Conservation (phyloP, 2,329 filamentous ascomycete genomes). For the Cryphonectria carpinicola region DNA sequence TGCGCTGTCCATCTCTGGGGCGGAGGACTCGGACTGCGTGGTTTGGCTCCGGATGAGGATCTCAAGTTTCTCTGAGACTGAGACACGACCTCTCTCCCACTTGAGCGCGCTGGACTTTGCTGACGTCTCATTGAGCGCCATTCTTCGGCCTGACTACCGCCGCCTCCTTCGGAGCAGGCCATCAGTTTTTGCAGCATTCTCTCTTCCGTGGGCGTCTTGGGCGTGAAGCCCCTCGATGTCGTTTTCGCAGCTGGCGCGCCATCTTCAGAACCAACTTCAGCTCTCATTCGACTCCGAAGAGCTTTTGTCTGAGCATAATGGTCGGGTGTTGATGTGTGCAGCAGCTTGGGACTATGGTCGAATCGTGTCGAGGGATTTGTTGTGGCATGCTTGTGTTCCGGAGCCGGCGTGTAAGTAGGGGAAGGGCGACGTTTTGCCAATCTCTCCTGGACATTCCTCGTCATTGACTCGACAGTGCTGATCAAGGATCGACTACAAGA, state of each 20-base stretch:
- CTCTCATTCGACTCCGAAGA: conserved; percentile 21
- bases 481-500: not conserved
- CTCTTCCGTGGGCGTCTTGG: conserved; percentile 12
- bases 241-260: not conserved
- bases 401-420: conserved; percentile 6
- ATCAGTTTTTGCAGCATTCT: conserved; percentile 11
- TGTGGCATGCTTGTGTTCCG: conserved; percentile 3
- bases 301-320: not conserved
- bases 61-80: conserved; percentile 30
- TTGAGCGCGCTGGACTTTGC: not conserved
- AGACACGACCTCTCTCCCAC: conserved; percentile 5
- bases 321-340: not conserved
- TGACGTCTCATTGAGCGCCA: not conserved
- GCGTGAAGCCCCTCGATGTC: not conserved
- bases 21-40: conserved; percentile 28
- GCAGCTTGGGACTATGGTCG: not conserved
- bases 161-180: conserved; percentile 8
- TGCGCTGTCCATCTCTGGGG: conserved; percentile 52
- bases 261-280: not conserved
- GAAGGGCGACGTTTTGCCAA: not conserved
- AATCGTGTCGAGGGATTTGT: not conserved
- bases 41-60: conserved; percentile 14
- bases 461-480: not conserved
- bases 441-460: not conserved
- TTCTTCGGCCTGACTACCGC: not conserved